Conservation (phyloP, 441 rosid genomes). For the Manihot esculenta region DNA sequence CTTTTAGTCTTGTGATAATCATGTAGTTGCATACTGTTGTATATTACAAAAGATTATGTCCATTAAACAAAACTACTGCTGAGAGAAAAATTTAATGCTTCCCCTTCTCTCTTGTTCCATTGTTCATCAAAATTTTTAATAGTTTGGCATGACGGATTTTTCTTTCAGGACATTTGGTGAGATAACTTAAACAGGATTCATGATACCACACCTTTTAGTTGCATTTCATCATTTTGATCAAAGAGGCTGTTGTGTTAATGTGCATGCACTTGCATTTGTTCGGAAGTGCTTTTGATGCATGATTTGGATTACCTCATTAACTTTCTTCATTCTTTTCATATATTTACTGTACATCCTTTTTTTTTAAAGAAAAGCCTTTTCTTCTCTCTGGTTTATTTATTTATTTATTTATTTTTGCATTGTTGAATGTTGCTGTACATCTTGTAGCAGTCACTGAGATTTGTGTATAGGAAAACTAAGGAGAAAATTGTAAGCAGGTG, state of each 20-base stretch:
- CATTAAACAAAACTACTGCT: background rate
- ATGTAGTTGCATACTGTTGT: background rate
- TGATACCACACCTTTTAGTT: background rate
- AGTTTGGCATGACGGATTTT: background rate
- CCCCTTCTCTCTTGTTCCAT: background rate
- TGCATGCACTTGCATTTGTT: background rate
- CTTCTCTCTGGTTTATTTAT: no score
- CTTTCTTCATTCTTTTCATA: background rate
- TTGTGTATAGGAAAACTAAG: constrained; percentile 5
- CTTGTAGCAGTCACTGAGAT: background rate
- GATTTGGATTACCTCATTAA: background rate
- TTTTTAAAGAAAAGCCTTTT: no score
- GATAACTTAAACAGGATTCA: constrained; percentile 1
- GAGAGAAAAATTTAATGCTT: background rate
- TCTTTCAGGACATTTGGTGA: background rate
- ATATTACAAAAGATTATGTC: background rate
- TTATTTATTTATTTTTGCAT: background rate
- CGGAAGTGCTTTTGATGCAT: background rate
- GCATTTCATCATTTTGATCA: background rate
- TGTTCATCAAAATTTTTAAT: background rate
- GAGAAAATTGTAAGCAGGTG: constrained; percentile 45
- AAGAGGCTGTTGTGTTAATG: no score
- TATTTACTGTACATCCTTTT: background rate
- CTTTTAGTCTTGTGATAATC: background rate
- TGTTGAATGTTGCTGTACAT: background rate